Conservation (phyloP, 2,329 filamentous ascomycete species). For the Claviceps arundinis region DNA sequence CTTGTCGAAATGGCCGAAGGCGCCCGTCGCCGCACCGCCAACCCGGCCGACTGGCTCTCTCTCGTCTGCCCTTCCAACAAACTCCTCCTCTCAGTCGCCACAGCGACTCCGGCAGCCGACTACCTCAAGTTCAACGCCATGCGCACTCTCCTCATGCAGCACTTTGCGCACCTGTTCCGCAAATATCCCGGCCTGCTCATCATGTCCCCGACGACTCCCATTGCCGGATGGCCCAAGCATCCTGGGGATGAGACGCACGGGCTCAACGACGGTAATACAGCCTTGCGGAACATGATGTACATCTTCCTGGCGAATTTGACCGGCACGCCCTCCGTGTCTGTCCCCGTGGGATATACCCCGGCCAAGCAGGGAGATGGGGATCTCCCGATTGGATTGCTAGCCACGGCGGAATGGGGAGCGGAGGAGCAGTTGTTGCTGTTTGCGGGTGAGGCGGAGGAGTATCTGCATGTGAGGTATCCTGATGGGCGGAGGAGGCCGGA, state of each 20-base stretch:
- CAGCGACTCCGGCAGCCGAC: constrained; percentile 53
- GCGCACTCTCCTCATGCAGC: constrained; percentile 64
- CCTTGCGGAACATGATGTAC: constrained; percentile 71
- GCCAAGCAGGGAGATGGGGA: constrained; percentile 42
- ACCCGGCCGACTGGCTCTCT: constrained; percentile 36
- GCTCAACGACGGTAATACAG: constrained; percentile 58
- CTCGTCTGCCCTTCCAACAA: constrained; percentile 54
- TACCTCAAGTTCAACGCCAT: constrained; percentile 61
- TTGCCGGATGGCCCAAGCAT: constrained; percentile 57
- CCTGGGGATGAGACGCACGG: constrained; percentile 54
- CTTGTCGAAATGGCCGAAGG: constrained; percentile 52
- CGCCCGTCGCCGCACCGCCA: constrained; percentile 27
- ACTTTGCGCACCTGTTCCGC: constrained; percentile 58
- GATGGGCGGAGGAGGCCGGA: constrained; percentile 37
- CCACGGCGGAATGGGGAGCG: constrained; percentile 52
- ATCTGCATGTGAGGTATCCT: constrained; percentile 33
- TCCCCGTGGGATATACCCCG: constrained; percentile 60
- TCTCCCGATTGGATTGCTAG: constrained; percentile 49
- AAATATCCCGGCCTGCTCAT: constrained; percentile 64
- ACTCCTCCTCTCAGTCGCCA: constrained; percentile 52
- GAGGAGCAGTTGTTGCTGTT: constrained; percentile 51
- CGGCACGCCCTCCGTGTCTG: constrained; percentile 62
- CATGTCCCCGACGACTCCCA: constrained; percentile 63
- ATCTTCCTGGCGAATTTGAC: constrained; percentile 74
- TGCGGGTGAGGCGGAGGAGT: constrained; percentile 43